A percentile compares a stretch with the other conserved stretches of the same genome.
These are phyloP conservation scores for Saussurea involucrata DNA, from an alignment of 129 eudicot genomes.

Conservation along the genomic window DNA sequence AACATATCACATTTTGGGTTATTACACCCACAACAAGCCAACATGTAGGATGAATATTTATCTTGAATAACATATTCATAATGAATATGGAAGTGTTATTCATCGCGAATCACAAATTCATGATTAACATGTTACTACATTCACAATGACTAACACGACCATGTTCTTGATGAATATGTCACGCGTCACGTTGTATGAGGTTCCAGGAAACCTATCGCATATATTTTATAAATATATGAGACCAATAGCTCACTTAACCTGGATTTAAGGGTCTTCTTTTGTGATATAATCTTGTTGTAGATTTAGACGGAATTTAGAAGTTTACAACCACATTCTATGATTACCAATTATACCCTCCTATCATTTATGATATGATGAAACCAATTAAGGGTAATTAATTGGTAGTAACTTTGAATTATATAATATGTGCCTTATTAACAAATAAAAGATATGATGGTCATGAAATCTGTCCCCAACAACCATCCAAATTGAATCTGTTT, in stretches of 20 bases:
- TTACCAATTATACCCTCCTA: not conserved
- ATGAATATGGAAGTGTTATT: too few relatives aligned
- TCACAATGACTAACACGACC: too few relatives aligned
- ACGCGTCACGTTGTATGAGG: too few relatives aligned
- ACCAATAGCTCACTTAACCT: not conserved
- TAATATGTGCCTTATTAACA: constrained; percentile 1
- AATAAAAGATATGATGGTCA: constrained; percentile 7
- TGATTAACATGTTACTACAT: too few relatives aligned
- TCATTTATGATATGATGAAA: not conserved
- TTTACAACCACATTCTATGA: not conserved
- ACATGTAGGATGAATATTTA: too few relatives aligned
- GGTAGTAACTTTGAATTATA: not conserved
- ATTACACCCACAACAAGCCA: too few relatives aligned
- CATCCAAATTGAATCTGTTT: constrained; percentile 17
- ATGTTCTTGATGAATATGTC: too few relatives aligned
- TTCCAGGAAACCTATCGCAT: too few relatives aligned
- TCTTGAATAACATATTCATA: too few relatives aligned
- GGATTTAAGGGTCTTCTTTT: not conserved
- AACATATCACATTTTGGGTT: too few relatives aligned
- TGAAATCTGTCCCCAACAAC: constrained; percentile 25
- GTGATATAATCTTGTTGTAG: not conserved
- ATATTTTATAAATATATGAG: too few relatives aligned
- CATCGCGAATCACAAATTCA: too few relatives aligned
- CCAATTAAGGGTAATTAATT: not conserved
- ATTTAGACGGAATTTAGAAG: not conserved